Base-by-base conservation (phyloP, 2,329 filamentous ascomycete species). In the Aspergillus pseudonomiae region DNA sequence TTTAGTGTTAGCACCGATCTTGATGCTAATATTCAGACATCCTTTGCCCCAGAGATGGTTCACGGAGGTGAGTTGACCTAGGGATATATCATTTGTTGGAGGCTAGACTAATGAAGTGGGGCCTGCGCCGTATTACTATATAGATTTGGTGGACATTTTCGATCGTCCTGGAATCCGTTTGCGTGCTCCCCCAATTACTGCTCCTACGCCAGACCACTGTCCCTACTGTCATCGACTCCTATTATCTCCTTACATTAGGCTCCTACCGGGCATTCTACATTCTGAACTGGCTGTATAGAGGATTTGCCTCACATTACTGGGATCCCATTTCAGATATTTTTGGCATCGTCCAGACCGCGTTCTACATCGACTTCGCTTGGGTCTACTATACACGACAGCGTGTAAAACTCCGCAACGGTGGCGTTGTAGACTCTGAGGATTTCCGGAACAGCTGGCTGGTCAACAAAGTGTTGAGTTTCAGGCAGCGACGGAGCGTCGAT, bases 331-430 rank as follows among this genome's bases (percentile, higher is more conserved):
- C 91, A 9, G 87, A 95, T 74, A 86, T 96, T 65, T 97, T 96
- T 73, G 94, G 94, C 61, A 81, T 96, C 64, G 83, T 98, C 30
- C 94, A 98, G 81, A 97, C 93, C 0, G 89, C 91, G 1, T 87
- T 97, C 50, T 97, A 97, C 78, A 77, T 94, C 70, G 94, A 98
- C 79, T 98, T 98, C 75, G 93, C 93, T 41, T 97, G 94, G 93
- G 93, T 98, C 1, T 98, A 98, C 83, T 97, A 92, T 82, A 91
- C 91, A 12, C 87, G 94, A 67, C 94, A 97, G 81, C 88, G 94
- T 62, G 93, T 98, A 74, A 97, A 97, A 88, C 88, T 98, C 19
- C 87, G 94, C 65, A 89, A 88, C 68, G 94, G 94, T 52, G 92
- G 93, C 7, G 85, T 97, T 21, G 92, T 98, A 16, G 94, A 98